Conservation (phyloP, 805 yeast species). For the Kuraishia borneana region DNA sequence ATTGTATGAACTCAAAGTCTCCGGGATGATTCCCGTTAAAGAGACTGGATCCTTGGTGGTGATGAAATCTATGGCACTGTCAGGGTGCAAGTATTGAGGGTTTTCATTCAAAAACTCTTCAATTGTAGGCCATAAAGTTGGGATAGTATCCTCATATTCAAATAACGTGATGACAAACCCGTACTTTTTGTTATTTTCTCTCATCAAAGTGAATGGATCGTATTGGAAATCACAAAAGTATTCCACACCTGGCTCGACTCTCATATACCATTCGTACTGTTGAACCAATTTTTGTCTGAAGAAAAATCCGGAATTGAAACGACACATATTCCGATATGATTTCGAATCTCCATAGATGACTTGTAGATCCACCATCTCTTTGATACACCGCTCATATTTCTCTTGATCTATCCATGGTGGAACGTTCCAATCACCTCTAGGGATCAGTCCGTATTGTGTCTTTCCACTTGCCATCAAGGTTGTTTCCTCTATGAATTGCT, state of each 20-base stretch:
- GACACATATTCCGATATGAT: slow-evolving; percentile 88
- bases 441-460: slow-evolving; percentile 57
- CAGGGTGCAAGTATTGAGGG: slow-evolving; percentile 52
- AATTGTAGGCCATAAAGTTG: slow-evolving; percentile 71
- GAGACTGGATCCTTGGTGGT: slow-evolving; percentile 39
- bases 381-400: slow-evolving; percentile 33
- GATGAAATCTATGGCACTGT: slow-evolving; percentile 48
- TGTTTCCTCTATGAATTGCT: slow-evolving; percentile 51
- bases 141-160: slow-evolving; percentile 79
- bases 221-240: slow-evolving; percentile 80
- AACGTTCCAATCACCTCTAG: slow-evolving; percentile 63
- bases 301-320: slow-evolving; percentile 87
- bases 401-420: slow-evolving; percentile 63
- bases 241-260: slow-evolving; percentile 90
- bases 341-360: slow-evolving; percentile 55
- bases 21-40: slow-evolving; percentile 31
- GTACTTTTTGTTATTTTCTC: slow-evolving; percentile 66
- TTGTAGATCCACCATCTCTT: slow-evolving; percentile 29
- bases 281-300: slow-evolving; percentile 63
- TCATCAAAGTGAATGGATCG: slow-evolving; percentile 80
- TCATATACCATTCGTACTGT: slow-evolving; percentile 82
- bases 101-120: slow-evolving; percentile 47
- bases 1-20: slow-evolving; percentile 49
- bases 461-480: slow-evolving; percentile 53
- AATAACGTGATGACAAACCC: slow-evolving; percentile 79